Conservation (phyloP, 106 monocot genomes). For the Acorus gramineus region DNA sequence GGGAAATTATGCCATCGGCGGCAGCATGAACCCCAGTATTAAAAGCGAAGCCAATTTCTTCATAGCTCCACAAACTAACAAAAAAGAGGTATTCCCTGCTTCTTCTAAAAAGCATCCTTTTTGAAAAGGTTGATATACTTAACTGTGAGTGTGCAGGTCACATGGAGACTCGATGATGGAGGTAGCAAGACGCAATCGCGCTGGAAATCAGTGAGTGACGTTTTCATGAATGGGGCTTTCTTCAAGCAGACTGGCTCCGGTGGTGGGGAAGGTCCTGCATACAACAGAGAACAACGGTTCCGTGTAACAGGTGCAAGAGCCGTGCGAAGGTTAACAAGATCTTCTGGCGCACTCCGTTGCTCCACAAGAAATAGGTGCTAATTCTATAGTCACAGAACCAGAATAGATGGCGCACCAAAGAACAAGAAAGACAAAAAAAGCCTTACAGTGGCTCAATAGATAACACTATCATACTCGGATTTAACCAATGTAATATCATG, state of each 20-base stretch:
- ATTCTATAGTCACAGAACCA: background rate
- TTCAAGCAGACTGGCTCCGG: conserved; percentile 28
- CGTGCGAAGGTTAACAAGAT: conserved; percentile 34
- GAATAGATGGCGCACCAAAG: no score
- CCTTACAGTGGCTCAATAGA: no score
- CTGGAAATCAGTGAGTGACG: conserved; percentile 53
- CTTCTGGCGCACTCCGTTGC: conserved; percentile 56
- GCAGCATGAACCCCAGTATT: conserved; percentile 65
- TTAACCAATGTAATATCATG: no score
- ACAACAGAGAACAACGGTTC: conserved; percentile 39
- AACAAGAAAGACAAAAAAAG: no score
- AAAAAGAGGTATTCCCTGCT: conserved; percentile 29
- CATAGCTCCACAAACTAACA: conserved; percentile 22
- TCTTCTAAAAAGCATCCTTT: background rate
- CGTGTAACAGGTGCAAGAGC: conserved; percentile 4
- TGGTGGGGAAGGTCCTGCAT: conserved; percentile 14
- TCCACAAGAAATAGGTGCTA: conserved; percentile 32
- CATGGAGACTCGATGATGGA: conserved; percentile 14
- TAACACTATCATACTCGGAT: no score
- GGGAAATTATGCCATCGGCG: conserved; percentile 73
- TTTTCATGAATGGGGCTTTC: conserved; percentile 57
- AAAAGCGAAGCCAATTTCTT: conserved; percentile 65
- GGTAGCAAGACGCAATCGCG: conserved; percentile 15
- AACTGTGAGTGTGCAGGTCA: conserved; percentile 14
- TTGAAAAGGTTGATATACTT: background rate